Conservation (phyloP, 257 asterid genomes). For the Phtheirospermum japonicum region DNA sequence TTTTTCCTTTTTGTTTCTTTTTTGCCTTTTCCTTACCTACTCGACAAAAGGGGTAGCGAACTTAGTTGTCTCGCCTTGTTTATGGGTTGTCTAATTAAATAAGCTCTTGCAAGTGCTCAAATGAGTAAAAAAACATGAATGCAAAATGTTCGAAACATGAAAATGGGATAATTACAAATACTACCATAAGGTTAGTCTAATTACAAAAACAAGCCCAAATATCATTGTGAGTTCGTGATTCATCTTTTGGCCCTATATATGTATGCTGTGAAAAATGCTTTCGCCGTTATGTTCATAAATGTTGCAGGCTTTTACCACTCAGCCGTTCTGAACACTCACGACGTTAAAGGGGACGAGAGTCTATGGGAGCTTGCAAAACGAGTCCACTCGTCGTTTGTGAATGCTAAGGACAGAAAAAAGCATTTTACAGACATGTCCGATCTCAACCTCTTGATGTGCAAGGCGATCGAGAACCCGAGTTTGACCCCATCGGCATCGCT, state of each 20-base stretch:
- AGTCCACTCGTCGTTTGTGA: constrained; percentile 46
- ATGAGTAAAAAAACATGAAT: neutral
- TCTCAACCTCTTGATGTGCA: constrained; percentile 76
- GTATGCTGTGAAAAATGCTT: neutral
- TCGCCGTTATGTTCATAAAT: neutral
- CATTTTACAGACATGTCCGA: constrained; percentile 85
- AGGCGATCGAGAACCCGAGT: constrained; percentile 85
- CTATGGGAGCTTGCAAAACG: constrained; percentile 71
- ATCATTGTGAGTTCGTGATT: neutral
- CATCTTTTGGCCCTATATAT: neutral
- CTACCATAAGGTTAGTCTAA: neutral
- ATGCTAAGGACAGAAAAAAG: constrained; percentile 66
- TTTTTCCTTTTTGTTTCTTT: neutral
- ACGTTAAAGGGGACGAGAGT: constrained; percentile 51
- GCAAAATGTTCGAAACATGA: neutral
- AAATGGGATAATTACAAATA: neutral
- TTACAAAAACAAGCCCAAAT: neutral
- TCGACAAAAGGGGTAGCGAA: too few species aligned
- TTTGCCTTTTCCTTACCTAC: neutral
- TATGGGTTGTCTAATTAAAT: neutral
- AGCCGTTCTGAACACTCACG: constrained; percentile 82
- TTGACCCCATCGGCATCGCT: constrained; percentile 72
- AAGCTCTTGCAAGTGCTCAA: neutral
- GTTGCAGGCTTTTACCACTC: constrained; percentile 83
- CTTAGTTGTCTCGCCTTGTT: too few species aligned